phyloP scores from a whole-genome alignment of 768 basidiomycete species.

The Russula compacta region DNA sequence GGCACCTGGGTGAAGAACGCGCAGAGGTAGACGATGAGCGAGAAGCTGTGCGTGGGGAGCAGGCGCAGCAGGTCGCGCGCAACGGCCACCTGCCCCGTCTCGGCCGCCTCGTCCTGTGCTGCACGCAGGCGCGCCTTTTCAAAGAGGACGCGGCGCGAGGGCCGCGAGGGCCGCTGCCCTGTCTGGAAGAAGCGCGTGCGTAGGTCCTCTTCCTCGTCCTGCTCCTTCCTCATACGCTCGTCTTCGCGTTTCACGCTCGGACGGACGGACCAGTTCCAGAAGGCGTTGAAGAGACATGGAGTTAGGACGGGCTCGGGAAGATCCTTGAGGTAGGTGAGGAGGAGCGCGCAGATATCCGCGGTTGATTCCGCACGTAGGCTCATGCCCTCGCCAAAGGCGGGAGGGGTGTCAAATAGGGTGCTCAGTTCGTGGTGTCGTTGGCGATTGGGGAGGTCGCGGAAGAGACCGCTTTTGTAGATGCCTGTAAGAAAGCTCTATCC shows the following conservation, averaged over 20 bases:
- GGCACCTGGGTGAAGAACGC: slow-evolving; percentile 45
- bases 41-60: slow-evolving; percentile 34
- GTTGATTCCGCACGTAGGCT: slow-evolving; percentile 24
- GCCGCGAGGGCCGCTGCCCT: slow-evolving; percentile 17
- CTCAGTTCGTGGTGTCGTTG: slow-evolving; percentile 33
- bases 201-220: slow-evolving; percentile 28
- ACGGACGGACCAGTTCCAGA: slow-evolving; percentile 37
- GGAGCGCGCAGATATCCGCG: slow-evolving; percentile 37
- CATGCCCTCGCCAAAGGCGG: slow-evolving; percentile 23
- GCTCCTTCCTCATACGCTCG: slow-evolving; percentile 24
- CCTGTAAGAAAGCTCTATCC: slow-evolving; percentile 24
- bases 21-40: slow-evolving; percentile 37
- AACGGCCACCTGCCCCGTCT: slow-evolving; percentile 27
- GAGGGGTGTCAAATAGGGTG: slow-evolving; percentile 30
- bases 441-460: slow-evolving; percentile 36
- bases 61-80: slow-evolving; percentile 45
- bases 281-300: slow-evolving; percentile 31
- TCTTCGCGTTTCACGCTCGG: slow-evolving; percentile 33
- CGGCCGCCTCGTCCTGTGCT: slow-evolving; percentile 14
- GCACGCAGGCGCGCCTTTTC: slow-evolving; percentile 3
- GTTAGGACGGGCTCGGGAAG: slow-evolving; percentile 41
- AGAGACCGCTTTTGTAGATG: slow-evolving; percentile 34
- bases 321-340: slow-evolving; percentile 39
- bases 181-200: slow-evolving; percentile 25
- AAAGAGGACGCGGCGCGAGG: slow-evolving; percentile 6